Base-by-base conservation (phyloP, 2,329 filamentous ascomycete genomes). In the Proliferodiscus dingleyae region DNA sequence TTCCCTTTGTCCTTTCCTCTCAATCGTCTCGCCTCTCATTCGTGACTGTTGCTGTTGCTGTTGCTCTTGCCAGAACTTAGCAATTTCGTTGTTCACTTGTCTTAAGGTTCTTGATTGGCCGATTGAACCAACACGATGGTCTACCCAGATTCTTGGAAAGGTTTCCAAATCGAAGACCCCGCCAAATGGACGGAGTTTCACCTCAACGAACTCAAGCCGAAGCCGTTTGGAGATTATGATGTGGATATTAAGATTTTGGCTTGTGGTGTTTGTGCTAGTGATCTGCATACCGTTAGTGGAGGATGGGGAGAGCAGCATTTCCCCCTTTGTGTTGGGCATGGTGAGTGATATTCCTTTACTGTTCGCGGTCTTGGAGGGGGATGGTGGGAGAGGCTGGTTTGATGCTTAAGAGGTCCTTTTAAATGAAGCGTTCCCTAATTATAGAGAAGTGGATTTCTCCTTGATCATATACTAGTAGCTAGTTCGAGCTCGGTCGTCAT, bases 161-260 rank as follows among this genome's bases (percentile, higher is more conserved):
- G 78, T 53, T 82, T 81, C 68, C 76, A 81, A 67, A 74, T 80
- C 59, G 53, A 58, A 23, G 55, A 58, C 38, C 56, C 61, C 1
- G 49, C 55, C 24, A 54, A 58, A 37, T 62, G 56, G 55, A 59
- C 54, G 2, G 61, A 62, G 10, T 63, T 64, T 46, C 56, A 61
- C 34, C 59, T 61, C 47, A 61, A 61, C 23, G 60, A 90, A 72
- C 89, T 88, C 72, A 78, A 82, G 57, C 81, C 90, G 47, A 93
- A 94, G 72, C 85, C 86, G 15, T 94, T 94, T 64, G 87, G 84
- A 54, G 87, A 90, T 64, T 78, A 87, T 67, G 89, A 95, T 63
- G 80, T 95, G 59, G 89, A 95, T 64, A 80, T 95, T 68, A 85
- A 90, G 72, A 84, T 95, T 60, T 82, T 89, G 55, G 83, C 79